These are phyloP conservation scores for Trypanosoma caninum DNA, from an alignment of 208 protist species.

Conservation along the genomic window DNA sequence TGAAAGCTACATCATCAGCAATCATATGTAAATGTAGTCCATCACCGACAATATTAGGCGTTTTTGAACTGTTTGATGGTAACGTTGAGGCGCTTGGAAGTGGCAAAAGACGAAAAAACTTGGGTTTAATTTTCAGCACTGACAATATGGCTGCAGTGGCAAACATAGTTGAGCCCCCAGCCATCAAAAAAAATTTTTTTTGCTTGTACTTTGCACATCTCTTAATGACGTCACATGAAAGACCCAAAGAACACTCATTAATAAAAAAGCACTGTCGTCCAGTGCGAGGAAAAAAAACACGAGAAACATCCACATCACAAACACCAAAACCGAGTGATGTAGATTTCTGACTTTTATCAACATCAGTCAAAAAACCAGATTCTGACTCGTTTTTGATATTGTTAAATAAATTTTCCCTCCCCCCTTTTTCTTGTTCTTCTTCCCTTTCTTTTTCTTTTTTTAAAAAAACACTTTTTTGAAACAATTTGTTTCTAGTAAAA, in stretches of 20 bases:
- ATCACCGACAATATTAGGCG: neutral
- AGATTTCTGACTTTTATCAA: neutral
- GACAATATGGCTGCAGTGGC: constrained; percentile 44
- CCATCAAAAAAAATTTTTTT: constrained; percentile 27
- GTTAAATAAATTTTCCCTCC: no score
- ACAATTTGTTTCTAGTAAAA: no score
- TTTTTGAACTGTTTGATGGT: constrained; percentile 9
- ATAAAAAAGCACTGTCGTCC: constrained; percentile 67
- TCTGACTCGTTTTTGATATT: no score
- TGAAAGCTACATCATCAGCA: constrained; percentile 9
- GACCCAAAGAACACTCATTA: constrained; percentile 77
- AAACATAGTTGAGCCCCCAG: constrained; percentile 59
- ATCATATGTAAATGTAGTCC: constrained; percentile 9
- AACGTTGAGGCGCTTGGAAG: constrained; percentile 29
- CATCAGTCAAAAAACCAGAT: neutral
- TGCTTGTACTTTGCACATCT: constrained; percentile 49
- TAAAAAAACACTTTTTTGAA: no score
- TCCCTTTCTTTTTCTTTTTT: no score
- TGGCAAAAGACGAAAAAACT: constrained; percentile 37
- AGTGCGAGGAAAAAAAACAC: constrained; percentile 67
- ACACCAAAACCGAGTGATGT: constrained; percentile 13
- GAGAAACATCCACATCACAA: constrained; percentile 60
- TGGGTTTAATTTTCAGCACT: constrained; percentile 48
- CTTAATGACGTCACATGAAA: constrained; percentile 78
- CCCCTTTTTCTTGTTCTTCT: neutral